A percentile compares a stretch with the other conserved stretches of the same genome.
Conservation (phyloP, 2,329 filamentous ascomycete species). For the Polytolypa hystricis region DNA sequence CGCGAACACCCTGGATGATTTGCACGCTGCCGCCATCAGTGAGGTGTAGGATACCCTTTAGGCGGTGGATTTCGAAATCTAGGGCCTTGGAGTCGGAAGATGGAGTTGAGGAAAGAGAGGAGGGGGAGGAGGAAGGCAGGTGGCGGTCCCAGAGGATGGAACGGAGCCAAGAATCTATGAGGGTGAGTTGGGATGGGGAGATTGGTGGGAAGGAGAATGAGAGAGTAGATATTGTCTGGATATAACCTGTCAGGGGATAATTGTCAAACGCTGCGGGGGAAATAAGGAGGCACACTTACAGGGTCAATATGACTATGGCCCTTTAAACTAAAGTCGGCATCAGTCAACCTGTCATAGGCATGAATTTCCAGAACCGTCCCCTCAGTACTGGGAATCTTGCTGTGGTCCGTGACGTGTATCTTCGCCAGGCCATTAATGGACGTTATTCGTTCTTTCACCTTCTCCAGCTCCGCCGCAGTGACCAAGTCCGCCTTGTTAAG, state of each 20-base stretch:
- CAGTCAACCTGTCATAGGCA: constrained; percentile 75
- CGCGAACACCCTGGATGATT: constrained; percentile 82
- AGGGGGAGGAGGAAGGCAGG: constrained; percentile 16
- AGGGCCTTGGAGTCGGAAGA: constrained; percentile 11
- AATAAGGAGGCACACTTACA: no score
- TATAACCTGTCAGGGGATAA: constrained; percentile 1
- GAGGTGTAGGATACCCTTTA: constrained; percentile 69
- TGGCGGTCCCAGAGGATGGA: constrained; percentile 67
- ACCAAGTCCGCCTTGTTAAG: constrained; percentile 92
- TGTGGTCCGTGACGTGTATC: constrained; percentile 69
- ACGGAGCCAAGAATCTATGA: constrained; percentile 71
- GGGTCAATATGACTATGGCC: constrained; percentile 88
- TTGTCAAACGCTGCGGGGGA: background rate
- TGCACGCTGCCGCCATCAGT: constrained; percentile 51
- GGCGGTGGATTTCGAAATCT: constrained; percentile 69
- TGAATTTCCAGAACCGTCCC: constrained; percentile 82
- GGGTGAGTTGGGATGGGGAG: constrained; percentile 43
- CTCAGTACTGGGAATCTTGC: constrained; percentile 69
- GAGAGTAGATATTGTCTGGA: constrained; percentile 71
- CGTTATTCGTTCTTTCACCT: constrained; percentile 58
- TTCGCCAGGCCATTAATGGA: constrained; percentile 86
- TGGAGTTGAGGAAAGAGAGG: no score
- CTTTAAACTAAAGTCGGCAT: constrained; percentile 58
- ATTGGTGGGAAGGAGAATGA: constrained; percentile 58
- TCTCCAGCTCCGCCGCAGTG: constrained; percentile 53